These are phyloP conservation scores for Sabuloglossum arenarium DNA, from an alignment of 495 filamentous ascomycete species.

Conservation along the genomic window DNA sequence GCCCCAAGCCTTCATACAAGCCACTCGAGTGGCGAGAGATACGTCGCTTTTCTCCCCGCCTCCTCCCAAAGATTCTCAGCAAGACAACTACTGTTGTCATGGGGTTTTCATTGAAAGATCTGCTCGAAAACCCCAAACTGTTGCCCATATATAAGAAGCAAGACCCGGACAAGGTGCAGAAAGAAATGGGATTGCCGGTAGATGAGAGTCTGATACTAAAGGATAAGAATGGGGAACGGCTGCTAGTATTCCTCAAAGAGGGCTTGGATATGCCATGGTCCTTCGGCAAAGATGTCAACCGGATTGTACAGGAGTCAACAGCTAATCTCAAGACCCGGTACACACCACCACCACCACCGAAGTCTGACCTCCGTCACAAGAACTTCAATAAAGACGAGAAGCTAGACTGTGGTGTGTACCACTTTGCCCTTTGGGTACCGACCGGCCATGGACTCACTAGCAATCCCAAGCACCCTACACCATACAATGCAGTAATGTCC, in stretches of 20 bases:
- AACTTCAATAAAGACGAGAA: not conserved
- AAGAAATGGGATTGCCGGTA: too few relatives aligned
- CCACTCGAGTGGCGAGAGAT: too few relatives aligned
- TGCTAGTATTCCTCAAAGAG: not conserved
- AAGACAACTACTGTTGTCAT: too few relatives aligned
- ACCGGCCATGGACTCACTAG: not conserved
- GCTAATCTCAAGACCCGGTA: not conserved
- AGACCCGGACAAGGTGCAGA: too few relatives aligned
- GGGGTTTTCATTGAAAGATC: too few relatives aligned
- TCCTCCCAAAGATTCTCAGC: too few relatives aligned
- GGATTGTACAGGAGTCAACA: not conserved
- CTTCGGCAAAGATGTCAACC: not conserved
- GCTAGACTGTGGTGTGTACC: not conserved
- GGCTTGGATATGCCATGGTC: not conserved
- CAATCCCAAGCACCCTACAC: not conserved
- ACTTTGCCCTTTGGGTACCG: not conserved
- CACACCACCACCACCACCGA: not conserved
- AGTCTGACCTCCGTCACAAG: not conserved
- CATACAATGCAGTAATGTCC: not conserved
- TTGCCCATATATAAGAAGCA: too few relatives aligned
- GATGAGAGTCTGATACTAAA: too few relatives aligned
- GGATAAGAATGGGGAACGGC: too few relatives aligned
- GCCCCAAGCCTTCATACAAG: too few relatives aligned
- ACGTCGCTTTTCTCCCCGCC: too few relatives aligned
- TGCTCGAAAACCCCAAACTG: too few relatives aligned